These are phyloP conservation scores for Amesomyces nigricolor DNA, from an alignment of 2,329 filamentous ascomycete species.

Conservation along the genomic window DNA sequence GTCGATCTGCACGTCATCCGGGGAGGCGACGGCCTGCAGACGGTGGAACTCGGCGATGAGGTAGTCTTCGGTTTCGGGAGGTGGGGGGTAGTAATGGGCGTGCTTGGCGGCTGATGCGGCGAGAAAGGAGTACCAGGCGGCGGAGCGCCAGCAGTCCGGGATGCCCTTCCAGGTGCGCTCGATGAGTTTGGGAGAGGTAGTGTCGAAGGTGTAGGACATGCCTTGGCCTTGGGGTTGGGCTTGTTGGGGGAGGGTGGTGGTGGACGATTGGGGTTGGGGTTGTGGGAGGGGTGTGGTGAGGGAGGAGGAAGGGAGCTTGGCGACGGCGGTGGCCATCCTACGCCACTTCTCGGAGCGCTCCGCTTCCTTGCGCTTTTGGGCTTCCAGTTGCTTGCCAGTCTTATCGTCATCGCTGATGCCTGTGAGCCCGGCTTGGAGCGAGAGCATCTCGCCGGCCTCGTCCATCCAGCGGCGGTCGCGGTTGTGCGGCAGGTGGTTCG, in stretches of 20 bases:
- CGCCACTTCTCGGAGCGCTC: constrained; percentile 62
- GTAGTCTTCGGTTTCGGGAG: constrained; percentile 56
- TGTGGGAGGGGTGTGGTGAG: constrained; percentile 33
- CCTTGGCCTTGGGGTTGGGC: constrained; percentile 38
- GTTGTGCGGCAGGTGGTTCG: constrained; percentile 57
- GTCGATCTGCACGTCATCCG: constrained; percentile 95
- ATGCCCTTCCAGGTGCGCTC: constrained; percentile 97
- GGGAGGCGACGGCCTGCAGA: constrained; percentile 66
- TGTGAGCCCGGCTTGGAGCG: constrained; percentile 51
- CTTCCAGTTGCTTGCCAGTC: constrained; percentile 47
- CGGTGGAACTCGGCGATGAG: constrained; percentile 67
- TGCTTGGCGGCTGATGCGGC: constrained; percentile 55
- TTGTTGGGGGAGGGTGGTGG: neutral
- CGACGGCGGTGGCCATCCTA: constrained; percentile 55
- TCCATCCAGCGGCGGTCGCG: constrained; percentile 56
- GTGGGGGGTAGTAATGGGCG: constrained; percentile 39
- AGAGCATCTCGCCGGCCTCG: constrained; percentile 62
- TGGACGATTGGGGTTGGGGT: neutral
- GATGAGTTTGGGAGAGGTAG: constrained; percentile 74
- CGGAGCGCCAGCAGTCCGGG: constrained; percentile 87
- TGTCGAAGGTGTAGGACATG: constrained; percentile 73
- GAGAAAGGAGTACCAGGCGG: constrained; percentile 93
- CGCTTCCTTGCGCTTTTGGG: constrained; percentile 57
- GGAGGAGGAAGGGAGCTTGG: constrained; percentile 20
- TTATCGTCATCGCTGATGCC: constrained; percentile 52